These are phyloP conservation scores for Linum lewisii DNA, from an alignment of 345 rosid genomes.

Conservation along the genomic window DNA sequence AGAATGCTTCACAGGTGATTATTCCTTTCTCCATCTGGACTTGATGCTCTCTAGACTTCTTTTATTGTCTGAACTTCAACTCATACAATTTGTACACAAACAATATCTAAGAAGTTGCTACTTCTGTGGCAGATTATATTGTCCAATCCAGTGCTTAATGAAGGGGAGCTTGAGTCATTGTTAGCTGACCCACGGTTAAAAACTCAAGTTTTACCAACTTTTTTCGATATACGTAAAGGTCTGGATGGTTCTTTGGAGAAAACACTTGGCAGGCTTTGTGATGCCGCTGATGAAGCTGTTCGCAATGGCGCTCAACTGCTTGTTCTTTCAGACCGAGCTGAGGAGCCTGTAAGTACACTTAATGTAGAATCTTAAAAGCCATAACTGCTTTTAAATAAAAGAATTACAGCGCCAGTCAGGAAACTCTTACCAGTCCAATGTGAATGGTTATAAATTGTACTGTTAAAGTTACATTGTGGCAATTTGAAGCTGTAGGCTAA, in stretches of 20 bases:
- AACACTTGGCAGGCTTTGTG: slow-evolving; percentile 64
- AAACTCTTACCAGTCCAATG: no score
- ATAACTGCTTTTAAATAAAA: no score
- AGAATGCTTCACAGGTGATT: slow-evolving; percentile 84
- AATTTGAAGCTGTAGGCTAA: no score
- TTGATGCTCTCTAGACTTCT: slow-evolving; percentile 7
- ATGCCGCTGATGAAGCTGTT: slow-evolving; percentile 97
- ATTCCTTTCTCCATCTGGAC: slow-evolving; percentile 2
- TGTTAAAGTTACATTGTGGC: no score
- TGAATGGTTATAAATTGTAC: no score
- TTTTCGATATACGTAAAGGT: slow-evolving; percentile 87
- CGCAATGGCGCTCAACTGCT: slow-evolving; percentile 90
- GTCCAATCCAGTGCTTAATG: slow-evolving; percentile 80
- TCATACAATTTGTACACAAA: slow-evolving; percentile 1
- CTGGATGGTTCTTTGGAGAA: slow-evolving; percentile 84
- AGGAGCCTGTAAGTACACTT: slow-evolving; percentile 45
- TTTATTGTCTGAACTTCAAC: slow-evolving; percentile 4
- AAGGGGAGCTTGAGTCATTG: slow-evolving; percentile 78
- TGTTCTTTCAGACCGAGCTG: slow-evolving; percentile 78
- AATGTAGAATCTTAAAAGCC: no score
- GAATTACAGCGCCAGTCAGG: no score
- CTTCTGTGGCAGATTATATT: slow-evolving; percentile 51
- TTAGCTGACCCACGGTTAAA: slow-evolving; percentile 58
- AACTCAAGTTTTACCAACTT: slow-evolving; percentile 55
- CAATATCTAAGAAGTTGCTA: slow-evolving; percentile 7